phyloP scores from a whole-genome alignment of 345 rosid species.

The Erodium maritimum region DNA sequence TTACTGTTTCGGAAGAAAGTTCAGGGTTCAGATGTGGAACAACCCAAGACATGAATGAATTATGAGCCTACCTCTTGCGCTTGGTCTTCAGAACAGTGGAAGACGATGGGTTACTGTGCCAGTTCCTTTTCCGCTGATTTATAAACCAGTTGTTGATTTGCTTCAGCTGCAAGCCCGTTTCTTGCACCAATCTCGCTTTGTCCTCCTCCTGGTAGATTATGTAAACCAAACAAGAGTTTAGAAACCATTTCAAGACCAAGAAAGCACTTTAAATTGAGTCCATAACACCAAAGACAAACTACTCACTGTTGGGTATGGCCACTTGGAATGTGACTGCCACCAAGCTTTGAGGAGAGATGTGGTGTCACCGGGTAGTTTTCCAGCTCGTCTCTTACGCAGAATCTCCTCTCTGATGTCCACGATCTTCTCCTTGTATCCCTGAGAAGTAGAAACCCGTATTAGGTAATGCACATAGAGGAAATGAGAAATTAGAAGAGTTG shows the following conservation, averaged over 20 bases:
- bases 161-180: constrained; percentile 90
- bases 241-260: neutral
- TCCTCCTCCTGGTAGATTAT: constrained; percentile 74
- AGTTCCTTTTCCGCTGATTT: constrained; percentile 94
- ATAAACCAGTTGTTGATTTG: constrained; percentile 99
- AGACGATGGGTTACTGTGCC: constrained; percentile 90
- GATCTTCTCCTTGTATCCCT: constrained; percentile 97
- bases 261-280: too few species aligned
- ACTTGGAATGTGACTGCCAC: constrained; percentile 97
- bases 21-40: constrained; percentile 7
- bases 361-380: constrained; percentile 94
- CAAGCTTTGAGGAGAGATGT: constrained; percentile 80
- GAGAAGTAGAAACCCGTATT: neutral
- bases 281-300: neutral
- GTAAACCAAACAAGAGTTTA: neutral
- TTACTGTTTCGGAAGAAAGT: constrained; percentile 33
- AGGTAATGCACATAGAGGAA: neutral
- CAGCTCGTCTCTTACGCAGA: constrained; percentile 93
- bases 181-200: constrained; percentile 87
- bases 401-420: constrained; percentile 95
- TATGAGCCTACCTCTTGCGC: constrained; percentile 61
- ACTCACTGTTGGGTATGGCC: constrained; percentile 99
- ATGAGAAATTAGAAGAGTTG: neutral
- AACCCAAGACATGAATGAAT: neutral
- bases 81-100: constrained; percentile 75